A percentile compares a stretch with the other conserved stretches of the same genome.
Conservation (phyloP, 1,139 yeast genomes). For the Pneumocystis murina region DNA sequence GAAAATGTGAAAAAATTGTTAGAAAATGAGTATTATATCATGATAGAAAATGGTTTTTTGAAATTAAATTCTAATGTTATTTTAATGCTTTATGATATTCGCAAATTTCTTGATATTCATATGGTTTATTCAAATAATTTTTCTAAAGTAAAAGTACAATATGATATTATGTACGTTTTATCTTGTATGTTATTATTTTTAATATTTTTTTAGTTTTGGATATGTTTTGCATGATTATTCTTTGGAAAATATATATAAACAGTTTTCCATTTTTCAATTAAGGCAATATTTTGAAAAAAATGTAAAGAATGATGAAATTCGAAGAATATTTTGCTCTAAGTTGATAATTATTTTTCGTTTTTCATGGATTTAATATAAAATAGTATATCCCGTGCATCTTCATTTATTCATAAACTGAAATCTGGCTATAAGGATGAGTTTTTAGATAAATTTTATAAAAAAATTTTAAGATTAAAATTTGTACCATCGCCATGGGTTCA, state of each 20-base stretch:
- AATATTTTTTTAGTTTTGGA: background rate
- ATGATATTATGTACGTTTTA: background rate
- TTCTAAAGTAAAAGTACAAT: background rate
- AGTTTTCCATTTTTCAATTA: background rate
- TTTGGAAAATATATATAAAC: background rate
- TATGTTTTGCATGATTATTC: background rate
- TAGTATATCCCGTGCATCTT: background rate
- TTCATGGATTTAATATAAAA: background rate
- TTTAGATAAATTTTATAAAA: background rate
- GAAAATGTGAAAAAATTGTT: background rate
- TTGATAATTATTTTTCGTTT: background rate
- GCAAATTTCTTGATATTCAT: background rate
- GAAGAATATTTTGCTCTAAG: background rate
- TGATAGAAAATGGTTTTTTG: background rate
- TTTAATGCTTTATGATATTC: background rate
- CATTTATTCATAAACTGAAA: background rate
- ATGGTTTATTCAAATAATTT: background rate
- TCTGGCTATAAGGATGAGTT: background rate
- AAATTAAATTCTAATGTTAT: background rate
- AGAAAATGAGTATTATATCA: background rate
- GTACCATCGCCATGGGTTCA: background rate
- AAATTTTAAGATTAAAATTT: background rate
- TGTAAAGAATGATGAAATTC: background rate
- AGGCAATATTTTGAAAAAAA: background rate
- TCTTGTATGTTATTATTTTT: background rate